Percentiles rank a stretch among this genome's conserved stretches.
These are phyloP conservation scores for Schizophyllum amplum DNA, from an alignment of 1,284 basidiomycete genomes.

Conservation along the genomic window DNA sequence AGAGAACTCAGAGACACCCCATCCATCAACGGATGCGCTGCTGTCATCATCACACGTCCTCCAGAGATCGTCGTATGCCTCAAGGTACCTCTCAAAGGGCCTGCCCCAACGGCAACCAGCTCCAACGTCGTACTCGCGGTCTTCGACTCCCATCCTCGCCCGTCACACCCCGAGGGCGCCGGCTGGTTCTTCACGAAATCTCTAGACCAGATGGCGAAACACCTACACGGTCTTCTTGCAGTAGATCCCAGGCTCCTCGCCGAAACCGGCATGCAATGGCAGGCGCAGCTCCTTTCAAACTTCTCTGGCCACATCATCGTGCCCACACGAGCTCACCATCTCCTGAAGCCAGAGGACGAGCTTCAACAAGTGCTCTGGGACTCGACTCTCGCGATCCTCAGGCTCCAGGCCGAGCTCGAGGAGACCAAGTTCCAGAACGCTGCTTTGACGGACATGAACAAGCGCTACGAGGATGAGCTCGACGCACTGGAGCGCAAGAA, in stretches of 20 bases:
- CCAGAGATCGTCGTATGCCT: slow-evolving; percentile 58
- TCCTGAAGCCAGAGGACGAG: slow-evolving; percentile 12
- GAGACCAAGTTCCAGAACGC: slow-evolving; percentile 26
- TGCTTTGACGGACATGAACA: slow-evolving; percentile 24
- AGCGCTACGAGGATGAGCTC: slow-evolving; percentile 21
- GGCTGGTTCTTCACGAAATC: slow-evolving; percentile 44
- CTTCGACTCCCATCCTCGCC: slow-evolving; percentile 61
- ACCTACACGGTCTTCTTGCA: slow-evolving; percentile 40
- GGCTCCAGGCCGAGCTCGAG: slow-evolving; percentile 30
- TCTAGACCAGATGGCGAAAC: slow-evolving; percentile 29
- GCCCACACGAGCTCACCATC: slow-evolving; percentile 16
- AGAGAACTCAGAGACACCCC: slow-evolving; percentile 24
- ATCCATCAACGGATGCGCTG: slow-evolving; percentile 22
- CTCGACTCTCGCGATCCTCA: slow-evolving; percentile 38
- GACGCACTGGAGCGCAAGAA: slow-evolving; percentile 21
- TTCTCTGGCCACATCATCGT: slow-evolving; percentile 50
- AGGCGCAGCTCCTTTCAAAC: slow-evolving; percentile 51
- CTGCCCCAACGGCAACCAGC: slow-evolving; percentile 9
- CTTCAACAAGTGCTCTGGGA: slow-evolving; percentile 31
- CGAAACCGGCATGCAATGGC: slow-evolving; percentile 45
- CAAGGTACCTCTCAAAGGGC: slow-evolving; percentile 31
- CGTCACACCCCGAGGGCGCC: slow-evolving; percentile 46
- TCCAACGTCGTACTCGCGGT: slow-evolving; percentile 35
- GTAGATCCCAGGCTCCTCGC: slow-evolving; percentile 36
- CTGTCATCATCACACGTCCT: slow-evolving; percentile 55